Evolutionary conservation across 2,329 filamentous ascomycete species (phyloP), one percentile per base, ranked within the genome.

Genomic region (Ascochyta koolunga): DNA sequence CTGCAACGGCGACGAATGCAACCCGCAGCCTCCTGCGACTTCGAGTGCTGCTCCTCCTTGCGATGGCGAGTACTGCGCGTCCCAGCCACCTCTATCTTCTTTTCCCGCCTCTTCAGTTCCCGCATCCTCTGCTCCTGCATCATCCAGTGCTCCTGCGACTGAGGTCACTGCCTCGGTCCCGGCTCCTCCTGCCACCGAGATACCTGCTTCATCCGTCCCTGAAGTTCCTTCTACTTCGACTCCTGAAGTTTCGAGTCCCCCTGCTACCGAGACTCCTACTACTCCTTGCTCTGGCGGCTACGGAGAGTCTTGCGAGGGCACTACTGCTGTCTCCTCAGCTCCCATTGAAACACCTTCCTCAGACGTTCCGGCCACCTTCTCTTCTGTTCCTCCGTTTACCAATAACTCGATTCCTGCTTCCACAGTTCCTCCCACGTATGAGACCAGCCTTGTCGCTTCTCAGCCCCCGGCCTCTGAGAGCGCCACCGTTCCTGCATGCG

Each of bases 391-490:
- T 33, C 64, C 58, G 19, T 65, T 38, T 36, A 51, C 50, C 38
- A 65, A 66, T 57, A 63, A 51, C 57, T 61, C 64, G 9, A 31
- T 38, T 19, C 55, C 61, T 42, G 61, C 52, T 21, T 53, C 54
- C 36, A 53, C 55, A 24, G 45, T 54, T 21, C 52, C 58, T 16
- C 43, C 59, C 13, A 50, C 53, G 4, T 29, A 54, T 8, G 40
- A 54, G 46, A 54, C 50, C 10, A 44, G 48, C 33, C 15, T 35
- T 18, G 33, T 44, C 31, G 41, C 24, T 35, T 38, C 43, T 16
- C 38, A 32, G 25, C 40, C 58, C 24, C 39, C 46, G 3, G 36
- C 31, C 13, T 31, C 47, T 10, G 37, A 50, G 43, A 51, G 51
- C 32, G 7, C 44, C 16, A 52, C 39, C n/a, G 36, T 18, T 4